These are phyloP conservation scores for Saxophila tyrrhenica DNA, from an alignment of 495 filamentous ascomycete genomes.

Conservation along the genomic window DNA sequence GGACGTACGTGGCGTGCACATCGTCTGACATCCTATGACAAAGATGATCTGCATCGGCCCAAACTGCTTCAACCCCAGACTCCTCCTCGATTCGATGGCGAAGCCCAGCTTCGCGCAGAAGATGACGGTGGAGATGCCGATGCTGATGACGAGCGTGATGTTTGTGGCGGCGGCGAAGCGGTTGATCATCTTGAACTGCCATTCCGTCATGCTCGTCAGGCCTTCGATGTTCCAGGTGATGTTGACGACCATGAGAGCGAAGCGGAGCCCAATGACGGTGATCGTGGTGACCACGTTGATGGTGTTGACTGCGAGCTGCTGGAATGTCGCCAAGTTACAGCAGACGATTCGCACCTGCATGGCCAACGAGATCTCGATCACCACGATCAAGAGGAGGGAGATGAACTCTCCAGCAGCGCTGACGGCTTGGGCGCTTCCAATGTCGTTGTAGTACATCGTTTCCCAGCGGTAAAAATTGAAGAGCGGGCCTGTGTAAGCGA, in stretches of 20 bases:
- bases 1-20: constrained; percentile 64
- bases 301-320: constrained; percentile 34
- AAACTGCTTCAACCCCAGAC: constrained; percentile 47
- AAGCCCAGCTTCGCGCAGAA: constrained; percentile 61
- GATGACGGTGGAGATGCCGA: constrained; percentile 64
- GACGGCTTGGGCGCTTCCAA: constrained; percentile 35
- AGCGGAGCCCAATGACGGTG: constrained; percentile 47
- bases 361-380: constrained; percentile 54
- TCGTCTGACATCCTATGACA: constrained; percentile 63
- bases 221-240: constrained; percentile 29
- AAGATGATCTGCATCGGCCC: constrained; percentile 62
- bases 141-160: constrained; percentile 48
- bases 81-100: constrained; percentile 45
- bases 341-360: constrained; percentile 61
- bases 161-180: constrained; percentile 40
- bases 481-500: constrained; percentile 37
- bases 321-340: constrained; percentile 32
- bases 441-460: constrained; percentile 45
- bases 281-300: constrained; percentile 44
- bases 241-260: constrained; percentile 48
- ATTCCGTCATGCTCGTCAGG: constrained; percentile 6
- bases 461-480: constrained; percentile 48
- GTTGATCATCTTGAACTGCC: not conserved
- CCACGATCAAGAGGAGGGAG: constrained; percentile 45
- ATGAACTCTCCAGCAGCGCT: constrained; percentile 45